Evolutionary conservation across 2,329 filamentous ascomycete genomes (phyloP).

Genomic region (Volutella citrinella): DNA sequence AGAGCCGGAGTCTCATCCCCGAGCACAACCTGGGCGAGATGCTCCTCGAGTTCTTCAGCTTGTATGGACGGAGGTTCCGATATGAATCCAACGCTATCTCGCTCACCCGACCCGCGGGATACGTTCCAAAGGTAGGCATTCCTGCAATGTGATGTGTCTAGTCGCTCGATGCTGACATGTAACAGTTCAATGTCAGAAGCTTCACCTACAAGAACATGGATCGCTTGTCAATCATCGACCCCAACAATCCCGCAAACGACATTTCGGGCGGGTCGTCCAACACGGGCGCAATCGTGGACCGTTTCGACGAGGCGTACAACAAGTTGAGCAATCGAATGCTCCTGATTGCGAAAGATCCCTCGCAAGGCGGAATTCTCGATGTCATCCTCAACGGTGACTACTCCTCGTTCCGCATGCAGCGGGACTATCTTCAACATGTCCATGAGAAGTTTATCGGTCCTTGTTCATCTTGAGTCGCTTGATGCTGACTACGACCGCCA

Average conservation of each 20-base stretch:
- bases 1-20: slow-evolving; percentile 55
- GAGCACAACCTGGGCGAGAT: slow-evolving; percentile 74
- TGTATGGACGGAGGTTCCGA: slow-evolving; percentile 84
- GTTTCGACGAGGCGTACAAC: slow-evolving; percentile 65
- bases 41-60: slow-evolving; percentile 82
- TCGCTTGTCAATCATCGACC: slow-evolving; percentile 85
- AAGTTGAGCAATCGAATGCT: slow-evolving; percentile 57
- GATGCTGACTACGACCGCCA: slow-evolving; percentile 1
- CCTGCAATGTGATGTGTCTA: background rate
- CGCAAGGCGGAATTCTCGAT: slow-evolving; percentile 54
- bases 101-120: slow-evolving; percentile 66
- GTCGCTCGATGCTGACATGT: slow-evolving; percentile 11
- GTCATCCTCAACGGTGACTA: slow-evolving; percentile 78
- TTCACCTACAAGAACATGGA: slow-evolving; percentile 58
- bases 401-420: slow-evolving; percentile 66
- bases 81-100: slow-evolving; percentile 68
- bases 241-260: slow-evolving; percentile 81
- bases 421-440: slow-evolving; percentile 57
- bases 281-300: slow-evolving; percentile 62
- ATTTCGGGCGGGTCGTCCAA: slow-evolving; percentile 83
- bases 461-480: slow-evolving; percentile 24
- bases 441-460: slow-evolving; percentile 40
- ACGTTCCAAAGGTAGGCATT: slow-evolving; percentile 70
- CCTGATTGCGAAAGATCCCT: slow-evolving; percentile 38
- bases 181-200: slow-evolving; percentile 40